Evolutionary conservation across 306 rosid genomes (phyloP), one percentile per base, ranked within the genome.

Genomic region (cucumber (Cucumis sativus)): DNA sequence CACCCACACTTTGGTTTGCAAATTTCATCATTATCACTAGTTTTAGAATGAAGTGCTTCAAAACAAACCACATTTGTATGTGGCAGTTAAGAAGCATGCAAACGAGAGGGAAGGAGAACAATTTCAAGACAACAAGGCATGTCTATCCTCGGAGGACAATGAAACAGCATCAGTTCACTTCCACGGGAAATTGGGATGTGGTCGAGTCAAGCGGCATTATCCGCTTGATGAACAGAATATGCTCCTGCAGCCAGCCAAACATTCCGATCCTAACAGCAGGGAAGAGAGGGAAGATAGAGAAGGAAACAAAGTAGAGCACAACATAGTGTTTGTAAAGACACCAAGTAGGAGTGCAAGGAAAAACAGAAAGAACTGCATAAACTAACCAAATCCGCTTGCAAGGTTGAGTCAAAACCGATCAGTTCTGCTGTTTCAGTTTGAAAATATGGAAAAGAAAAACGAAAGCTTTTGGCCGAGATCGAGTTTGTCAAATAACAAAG

Each of bases 101-200:
- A 52, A 89, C 86, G 95, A 74, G 89, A 87, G 79, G 86, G 92
- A 58, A 83, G 13, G 82, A 40, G 37, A 15, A 60, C 84, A 47
- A 2, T 76, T 14, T 91, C 86, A 81, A 86, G 88, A 58, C 90
- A 85, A 79, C 80, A 84, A 80, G 84, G 69, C 81, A 33, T 90
- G 98, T 73, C 43, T 87, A 80, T 89, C 90, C 0, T 88, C 86
- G 0, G 97, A 83, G 72, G 96, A 89, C 0, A 93, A 93, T 16
- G 92, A 87, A 69, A 91, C 95, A 0, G 96, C 92, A 0, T 85
- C 94, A 0, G 90, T 90, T 77, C 98, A 91, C 84, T 83, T 89
- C 77, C 96, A 89, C 96, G 93, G 90, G 89, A n/a, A 84, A 87
- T 13, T 89, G 96, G 4, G 83, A 87, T 10, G 80, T 81, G 4